phyloP scores from a whole-genome alignment of 495 filamentous ascomycete species.

The Talaromyces adpressus region DNA sequence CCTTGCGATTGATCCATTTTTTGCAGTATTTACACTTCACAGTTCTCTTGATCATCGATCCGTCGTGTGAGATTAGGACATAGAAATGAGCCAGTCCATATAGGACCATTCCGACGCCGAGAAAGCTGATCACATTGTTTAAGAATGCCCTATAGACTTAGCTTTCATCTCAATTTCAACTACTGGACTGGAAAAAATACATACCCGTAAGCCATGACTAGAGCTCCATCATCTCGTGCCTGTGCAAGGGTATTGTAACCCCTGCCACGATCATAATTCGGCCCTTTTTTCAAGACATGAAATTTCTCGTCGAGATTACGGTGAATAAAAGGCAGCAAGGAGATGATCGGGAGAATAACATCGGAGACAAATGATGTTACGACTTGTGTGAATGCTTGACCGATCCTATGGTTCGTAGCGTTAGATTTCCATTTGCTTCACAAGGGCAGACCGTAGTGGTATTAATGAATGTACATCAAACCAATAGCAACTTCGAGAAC shows the following conservation, averaged over 20 bases:
- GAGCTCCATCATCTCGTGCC: slow-evolving; percentile 62
- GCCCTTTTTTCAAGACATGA: slow-evolving; percentile 52
- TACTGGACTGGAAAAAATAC: slow-evolving; percentile 6
- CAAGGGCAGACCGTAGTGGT: not conserved
- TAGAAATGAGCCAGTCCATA: slow-evolving; percentile 63
- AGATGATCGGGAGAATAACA: slow-evolving; percentile 61
- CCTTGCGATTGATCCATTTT: slow-evolving; percentile 60
- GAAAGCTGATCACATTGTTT: slow-evolving; percentile 58
- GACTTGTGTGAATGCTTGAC: slow-evolving; percentile 63
- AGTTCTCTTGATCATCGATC: slow-evolving; percentile 58
- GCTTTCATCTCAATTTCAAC: not conserved
- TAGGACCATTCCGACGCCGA: slow-evolving; percentile 57
- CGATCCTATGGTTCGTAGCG: slow-evolving; percentile 40
- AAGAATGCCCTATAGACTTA: slow-evolving; percentile 46
- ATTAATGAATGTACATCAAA: slow-evolving; percentile 48
- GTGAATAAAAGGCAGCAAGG: slow-evolving; percentile 60
- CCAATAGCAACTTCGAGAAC: slow-evolving; percentile 71
- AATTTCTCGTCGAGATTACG: slow-evolving; percentile 74
- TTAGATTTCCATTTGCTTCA: not conserved
- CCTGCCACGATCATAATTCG: slow-evolving; percentile 30
- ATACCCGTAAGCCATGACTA: slow-evolving; percentile 66
- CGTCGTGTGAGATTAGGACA: slow-evolving; percentile 51
- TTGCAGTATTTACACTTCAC: slow-evolving; percentile 67
- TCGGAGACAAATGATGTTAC: slow-evolving; percentile 69
- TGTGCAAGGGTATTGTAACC: slow-evolving; percentile 65